Conservation (phyloP, 768 basidiomycete genomes). For the Cystobasidium tubakii region DNA sequence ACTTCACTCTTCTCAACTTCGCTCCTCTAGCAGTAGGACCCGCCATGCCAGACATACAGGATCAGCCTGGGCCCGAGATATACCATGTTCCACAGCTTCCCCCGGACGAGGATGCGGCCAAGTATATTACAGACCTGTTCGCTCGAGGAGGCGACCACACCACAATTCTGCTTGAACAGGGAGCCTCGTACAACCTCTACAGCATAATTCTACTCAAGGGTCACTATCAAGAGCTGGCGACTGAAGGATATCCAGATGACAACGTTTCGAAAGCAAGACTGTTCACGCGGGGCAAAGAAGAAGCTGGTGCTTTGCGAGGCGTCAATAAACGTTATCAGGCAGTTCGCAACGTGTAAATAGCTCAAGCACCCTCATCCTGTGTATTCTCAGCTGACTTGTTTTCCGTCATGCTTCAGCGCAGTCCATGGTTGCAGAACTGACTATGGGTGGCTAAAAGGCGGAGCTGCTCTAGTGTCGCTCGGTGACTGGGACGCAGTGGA, state of each 20-base stretch:
- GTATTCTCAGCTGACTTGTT: constrained; percentile 44
- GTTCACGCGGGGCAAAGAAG: constrained; percentile 46
- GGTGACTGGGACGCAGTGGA: constrained; percentile 46
- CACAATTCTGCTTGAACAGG: constrained; percentile 3
- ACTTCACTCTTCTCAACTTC: no score
- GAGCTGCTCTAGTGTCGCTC: constrained; percentile 46
- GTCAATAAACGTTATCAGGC: constrained; percentile 22
- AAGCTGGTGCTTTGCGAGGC: constrained; percentile 45
- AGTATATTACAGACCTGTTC: constrained; percentile 14
- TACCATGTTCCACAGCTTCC: background rate
- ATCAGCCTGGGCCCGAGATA: background rate
- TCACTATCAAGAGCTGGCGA: constrained; percentile 50
- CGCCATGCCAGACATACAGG: background rate
- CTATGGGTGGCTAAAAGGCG: constrained; percentile 48
- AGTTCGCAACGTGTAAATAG: constrained; percentile 9
- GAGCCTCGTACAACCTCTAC: constrained; percentile 10
- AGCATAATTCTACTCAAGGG: background rate
- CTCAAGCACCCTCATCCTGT: background rate
- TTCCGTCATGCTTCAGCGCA: constrained; percentile 43
- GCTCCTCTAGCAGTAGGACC: no score
- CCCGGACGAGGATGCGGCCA: constrained; percentile 18
- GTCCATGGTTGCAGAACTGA: constrained; percentile 49
- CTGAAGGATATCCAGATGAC: constrained; percentile 51
- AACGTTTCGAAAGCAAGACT: constrained; percentile 48
- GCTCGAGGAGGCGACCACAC: constrained; percentile 13